A percentile compares a stretch with the other conserved stretches of the same genome.
These are phyloP conservation scores for Agastache rugosa DNA, from an alignment of 257 asterid species.

Conservation along the genomic window DNA sequence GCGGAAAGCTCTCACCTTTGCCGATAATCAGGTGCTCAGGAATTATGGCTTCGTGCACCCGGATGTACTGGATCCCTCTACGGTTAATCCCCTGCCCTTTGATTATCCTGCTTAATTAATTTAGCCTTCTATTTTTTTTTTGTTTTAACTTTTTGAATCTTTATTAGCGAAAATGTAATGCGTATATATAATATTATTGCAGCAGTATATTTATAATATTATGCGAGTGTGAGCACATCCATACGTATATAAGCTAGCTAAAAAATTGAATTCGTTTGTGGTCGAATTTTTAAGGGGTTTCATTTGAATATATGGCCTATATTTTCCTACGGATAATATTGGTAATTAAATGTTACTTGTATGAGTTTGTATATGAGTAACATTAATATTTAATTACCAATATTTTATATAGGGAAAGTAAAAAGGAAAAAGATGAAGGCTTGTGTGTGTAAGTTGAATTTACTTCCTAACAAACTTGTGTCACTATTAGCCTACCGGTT, in stretches of 20 bases:
- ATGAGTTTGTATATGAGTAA: too few species aligned
- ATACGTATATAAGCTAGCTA: background rate
- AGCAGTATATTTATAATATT: background rate
- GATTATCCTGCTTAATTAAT: constrained; percentile 71
- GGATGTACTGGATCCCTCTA: constrained; percentile 66
- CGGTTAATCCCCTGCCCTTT: constrained; percentile 71
- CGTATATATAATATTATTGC: background rate
- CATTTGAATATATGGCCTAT: too few species aligned
- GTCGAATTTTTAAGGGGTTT: too few species aligned
- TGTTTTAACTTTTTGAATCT: background rate
- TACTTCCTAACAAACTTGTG: too few species aligned
- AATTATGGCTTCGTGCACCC: constrained; percentile 75
- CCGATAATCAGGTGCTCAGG: constrained; percentile 93
- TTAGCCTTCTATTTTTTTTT: background rate
- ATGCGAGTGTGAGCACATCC: background rate
- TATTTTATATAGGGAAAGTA: too few species aligned
- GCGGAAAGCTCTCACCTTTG: constrained; percentile 80
- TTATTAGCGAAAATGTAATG: constrained; percentile 12
- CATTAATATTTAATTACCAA: too few species aligned
- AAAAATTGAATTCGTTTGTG: too few species aligned
- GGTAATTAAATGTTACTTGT: too few species aligned
- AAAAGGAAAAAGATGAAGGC: too few species aligned
- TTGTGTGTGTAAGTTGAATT: too few species aligned
- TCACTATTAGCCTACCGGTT: too few species aligned
- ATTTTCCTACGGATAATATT: too few species aligned